phyloP scores from a whole-genome alignment of 805 yeast genomes.

The Barnettozyma sp. region DNA sequence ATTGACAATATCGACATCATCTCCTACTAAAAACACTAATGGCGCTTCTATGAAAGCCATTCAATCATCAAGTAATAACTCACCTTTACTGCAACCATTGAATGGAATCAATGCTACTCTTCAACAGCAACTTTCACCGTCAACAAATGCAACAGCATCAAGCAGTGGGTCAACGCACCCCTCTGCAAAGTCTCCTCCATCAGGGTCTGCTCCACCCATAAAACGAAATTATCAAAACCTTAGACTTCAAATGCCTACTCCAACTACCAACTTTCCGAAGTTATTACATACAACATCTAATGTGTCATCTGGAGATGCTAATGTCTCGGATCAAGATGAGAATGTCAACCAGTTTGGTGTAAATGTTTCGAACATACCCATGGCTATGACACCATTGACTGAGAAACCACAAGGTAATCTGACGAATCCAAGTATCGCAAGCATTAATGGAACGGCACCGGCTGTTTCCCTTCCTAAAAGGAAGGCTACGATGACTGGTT shows the following conservation, averaged over 20 bases:
- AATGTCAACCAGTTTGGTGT: slow-evolving; percentile 65
- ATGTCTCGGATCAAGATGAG: slow-evolving; percentile 24
- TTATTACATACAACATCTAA: slow-evolving; percentile 30
- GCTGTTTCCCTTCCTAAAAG: slow-evolving; percentile 5
- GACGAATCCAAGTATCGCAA: slow-evolving; percentile 5
- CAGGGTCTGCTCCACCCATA: slow-evolving; percentile 7
- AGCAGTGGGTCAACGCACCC: slow-evolving; percentile 1
- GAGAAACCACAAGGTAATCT: slow-evolving; percentile 51
- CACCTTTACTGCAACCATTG: slow-evolving; percentile 29
- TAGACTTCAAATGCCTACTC: slow-evolving; percentile 71
- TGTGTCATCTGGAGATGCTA: slow-evolving; percentile 14
- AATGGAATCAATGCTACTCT: slow-evolving; percentile 22
- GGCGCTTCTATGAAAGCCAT: slow-evolving; percentile 33
- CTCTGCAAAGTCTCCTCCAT: not conserved
- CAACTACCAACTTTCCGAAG: slow-evolving; percentile 36
- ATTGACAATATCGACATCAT: slow-evolving; percentile 21
- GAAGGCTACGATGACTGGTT: slow-evolving; percentile 9
- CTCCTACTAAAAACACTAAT: slow-evolving; percentile 30
- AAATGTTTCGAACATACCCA: slow-evolving; percentile 43
- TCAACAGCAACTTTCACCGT: not conserved
- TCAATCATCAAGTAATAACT: slow-evolving; percentile 19
- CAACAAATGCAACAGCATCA: slow-evolving; percentile 1
- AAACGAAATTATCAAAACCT: slow-evolving; percentile 47
- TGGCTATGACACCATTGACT: slow-evolving; percentile 76
- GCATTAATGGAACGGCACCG: not conserved